Conservation (phyloP, 2,329 filamentous ascomycete species). For the Penicillium sp. region DNA sequence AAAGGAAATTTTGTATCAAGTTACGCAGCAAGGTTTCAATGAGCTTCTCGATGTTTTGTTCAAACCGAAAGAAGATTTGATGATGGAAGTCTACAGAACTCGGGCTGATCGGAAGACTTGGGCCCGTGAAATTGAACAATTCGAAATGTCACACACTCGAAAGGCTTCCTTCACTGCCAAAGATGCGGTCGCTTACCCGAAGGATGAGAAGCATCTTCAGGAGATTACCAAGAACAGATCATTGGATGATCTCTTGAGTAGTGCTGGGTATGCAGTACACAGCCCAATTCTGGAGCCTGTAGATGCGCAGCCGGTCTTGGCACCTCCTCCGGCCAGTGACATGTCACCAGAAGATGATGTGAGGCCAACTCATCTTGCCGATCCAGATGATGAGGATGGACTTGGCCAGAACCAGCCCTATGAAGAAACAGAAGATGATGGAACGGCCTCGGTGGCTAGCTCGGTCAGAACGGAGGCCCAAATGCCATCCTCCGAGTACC, state of each 20-base stretch:
- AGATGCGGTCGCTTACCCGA: conserved; percentile 33
- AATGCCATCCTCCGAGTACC: conserved; percentile 6
- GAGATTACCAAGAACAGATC: conserved; percentile 35
- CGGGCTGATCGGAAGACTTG: conserved; percentile 63
- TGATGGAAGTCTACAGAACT: conserved; percentile 68
- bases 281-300: conserved; percentile 29
- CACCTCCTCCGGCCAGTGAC: conserved; percentile 29
- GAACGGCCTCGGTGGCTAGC: conserved; percentile 23
- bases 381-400: conserved; percentile 24
- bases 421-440: conserved; percentile 16
- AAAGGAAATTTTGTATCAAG: conserved; percentile 86
- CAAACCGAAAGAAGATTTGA: conserved; percentile 74
- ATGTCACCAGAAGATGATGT: conserved; percentile 30
- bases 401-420: conserved; percentile 18
- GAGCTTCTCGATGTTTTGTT: conserved; percentile 89
- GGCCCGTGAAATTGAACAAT: conserved; percentile 47
- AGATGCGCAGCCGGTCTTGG: conserved; percentile 28
- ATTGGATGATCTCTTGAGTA: conserved; percentile 49
- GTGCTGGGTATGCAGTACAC: conserved; percentile 45
- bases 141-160: conserved; percentile 38
- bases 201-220: conserved; percentile 32
- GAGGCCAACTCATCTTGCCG: conserved; percentile 29
- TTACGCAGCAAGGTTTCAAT: conserved; percentile 90
- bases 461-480: conserved; percentile 22
- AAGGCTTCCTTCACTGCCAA: conserved; percentile 12